phyloP scores from a whole-genome alignment of 495 filamentous ascomycete genomes.

The Hyphodiscus hymeniophilus region DNA sequence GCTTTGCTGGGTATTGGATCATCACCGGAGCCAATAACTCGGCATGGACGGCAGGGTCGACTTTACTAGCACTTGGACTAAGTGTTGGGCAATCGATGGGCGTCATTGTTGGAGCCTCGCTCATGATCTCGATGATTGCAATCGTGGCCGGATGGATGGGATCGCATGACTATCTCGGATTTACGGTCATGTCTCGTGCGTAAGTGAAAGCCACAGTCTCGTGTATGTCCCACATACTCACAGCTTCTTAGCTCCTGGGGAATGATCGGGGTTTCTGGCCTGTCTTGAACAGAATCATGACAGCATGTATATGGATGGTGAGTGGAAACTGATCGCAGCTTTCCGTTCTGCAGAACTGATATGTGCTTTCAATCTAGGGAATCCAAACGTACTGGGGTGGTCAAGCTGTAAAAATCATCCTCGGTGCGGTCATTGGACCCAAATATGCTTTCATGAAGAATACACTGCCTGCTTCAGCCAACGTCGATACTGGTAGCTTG shows the following conservation, averaged over 20 bases:
- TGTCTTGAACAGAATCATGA: slow-evolving; percentile 78
- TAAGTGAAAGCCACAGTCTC: neutral
- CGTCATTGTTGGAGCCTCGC: slow-evolving; percentile 12
- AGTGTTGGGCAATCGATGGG: slow-evolving; percentile 18
- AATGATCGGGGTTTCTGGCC: slow-evolving; percentile 68
- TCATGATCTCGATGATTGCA: slow-evolving; percentile 16
- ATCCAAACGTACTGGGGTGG: slow-evolving; percentile 51
- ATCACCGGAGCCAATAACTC: slow-evolving; percentile 18
- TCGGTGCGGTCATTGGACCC: slow-evolving; percentile 33
- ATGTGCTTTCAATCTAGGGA: no score
- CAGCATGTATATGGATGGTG: slow-evolving; percentile 78
- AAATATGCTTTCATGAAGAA: slow-evolving; percentile 33
- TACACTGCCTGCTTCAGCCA: slow-evolving; percentile 29
- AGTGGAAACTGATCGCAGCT: slow-evolving; percentile 68
- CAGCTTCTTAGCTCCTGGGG: slow-evolving; percentile 11
- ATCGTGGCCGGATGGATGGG: slow-evolving; percentile 19
- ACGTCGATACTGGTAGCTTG: slow-evolving; percentile 33
- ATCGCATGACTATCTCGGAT: slow-evolving; percentile 17
- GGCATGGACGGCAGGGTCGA: slow-evolving; percentile 18
- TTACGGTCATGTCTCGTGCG: slow-evolving; percentile 19
- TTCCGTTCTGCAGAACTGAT: slow-evolving; percentile 46
- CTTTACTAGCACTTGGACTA: slow-evolving; percentile 16
- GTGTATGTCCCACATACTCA: no score
- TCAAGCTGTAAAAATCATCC: slow-evolving; percentile 20
- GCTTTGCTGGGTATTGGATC: slow-evolving; percentile 20